Conservation (phyloP, 345 rosid species). For the Stellera chamaejasme region DNA sequence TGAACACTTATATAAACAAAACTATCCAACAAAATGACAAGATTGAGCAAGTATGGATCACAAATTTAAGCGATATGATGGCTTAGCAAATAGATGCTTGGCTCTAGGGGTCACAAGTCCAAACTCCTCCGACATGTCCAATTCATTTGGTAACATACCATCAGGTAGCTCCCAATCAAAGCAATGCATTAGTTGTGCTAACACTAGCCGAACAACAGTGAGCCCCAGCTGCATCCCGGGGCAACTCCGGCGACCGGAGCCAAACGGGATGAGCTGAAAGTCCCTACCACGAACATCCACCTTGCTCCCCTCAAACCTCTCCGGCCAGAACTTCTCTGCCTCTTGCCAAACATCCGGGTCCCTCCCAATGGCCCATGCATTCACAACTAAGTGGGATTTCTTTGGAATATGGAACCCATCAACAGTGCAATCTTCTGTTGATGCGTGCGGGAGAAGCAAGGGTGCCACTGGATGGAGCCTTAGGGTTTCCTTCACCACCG, state of each 20-base stretch:
- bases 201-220: constrained; percentile 17
- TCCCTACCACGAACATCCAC: constrained; percentile 28
- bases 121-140: constrained; percentile 40
- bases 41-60: background rate
- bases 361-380: constrained; percentile 35
- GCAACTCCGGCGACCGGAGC: constrained; percentile 38
- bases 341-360: constrained; percentile 28
- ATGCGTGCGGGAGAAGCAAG: constrained; percentile 23
- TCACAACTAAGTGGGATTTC: constrained; percentile 25
- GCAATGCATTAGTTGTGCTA: constrained; percentile 43
- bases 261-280: constrained; percentile 43
- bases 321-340: constrained; percentile 29
- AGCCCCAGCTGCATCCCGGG: constrained; percentile 38
- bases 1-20: too few relatives aligned
- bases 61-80: constrained; percentile 25
- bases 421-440: constrained; percentile 23
- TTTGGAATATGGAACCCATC: constrained; percentile 27
- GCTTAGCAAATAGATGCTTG: constrained; percentile 24
- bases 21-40: too few relatives aligned
- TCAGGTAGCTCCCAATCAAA: constrained; percentile 42
- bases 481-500: constrained; percentile 35
- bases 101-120: constrained; percentile 26
- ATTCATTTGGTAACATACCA: constrained; percentile 11
- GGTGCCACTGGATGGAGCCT: constrained; percentile 37
- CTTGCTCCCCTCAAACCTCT: constrained; percentile 25